These are phyloP conservation scores for Penicillium sp. DNA, from an alignment of 2,329 filamentous ascomycete species.

Conservation along the genomic window DNA sequence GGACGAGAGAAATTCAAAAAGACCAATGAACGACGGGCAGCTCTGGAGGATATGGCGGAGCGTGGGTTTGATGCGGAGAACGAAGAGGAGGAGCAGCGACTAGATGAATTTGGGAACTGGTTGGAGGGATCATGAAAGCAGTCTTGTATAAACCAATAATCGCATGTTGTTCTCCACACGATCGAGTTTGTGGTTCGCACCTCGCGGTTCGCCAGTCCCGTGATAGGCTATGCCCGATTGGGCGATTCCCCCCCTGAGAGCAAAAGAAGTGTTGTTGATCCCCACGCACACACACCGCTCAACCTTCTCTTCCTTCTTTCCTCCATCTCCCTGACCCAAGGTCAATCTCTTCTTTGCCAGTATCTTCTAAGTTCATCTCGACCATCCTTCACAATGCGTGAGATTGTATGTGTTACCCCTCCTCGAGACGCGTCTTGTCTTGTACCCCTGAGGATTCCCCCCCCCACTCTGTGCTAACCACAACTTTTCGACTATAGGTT, in stretches of 20 bases:
- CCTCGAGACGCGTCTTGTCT: constrained; percentile 35
- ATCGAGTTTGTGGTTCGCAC: constrained; percentile 28
- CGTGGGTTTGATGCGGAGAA: constrained; percentile 41
- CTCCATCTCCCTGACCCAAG: constrained; percentile 21
- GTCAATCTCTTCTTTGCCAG: constrained; percentile 18
- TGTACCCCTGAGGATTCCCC: constrained; percentile 31
- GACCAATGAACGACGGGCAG: constrained; percentile 47
- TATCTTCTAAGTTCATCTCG: constrained; percentile 12
- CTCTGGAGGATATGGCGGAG: constrained; percentile 45
- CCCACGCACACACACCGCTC: constrained; percentile 35
- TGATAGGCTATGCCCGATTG: constrained; percentile 25
- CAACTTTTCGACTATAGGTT: constrained; percentile 61
- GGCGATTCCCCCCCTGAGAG: constrained; percentile 19
- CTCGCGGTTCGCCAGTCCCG: constrained; percentile 22
- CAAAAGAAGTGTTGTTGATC: constrained; percentile 29
- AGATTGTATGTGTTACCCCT: constrained; percentile 54
- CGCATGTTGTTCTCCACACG: not conserved
- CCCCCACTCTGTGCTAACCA: constrained; percentile 33
- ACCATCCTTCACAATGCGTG: constrained; percentile 58
- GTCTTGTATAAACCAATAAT: constrained; percentile 24
- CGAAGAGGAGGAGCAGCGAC: constrained; percentile 41
- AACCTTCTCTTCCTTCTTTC: constrained; percentile 23
- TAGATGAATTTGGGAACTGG: constrained; percentile 48
- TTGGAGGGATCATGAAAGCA: constrained; percentile 32
- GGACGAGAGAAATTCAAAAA: constrained; percentile 69